Evolutionary conservation across 768 basidiomycete species (phyloP).

Genomic region (Ramaria sp.): DNA sequence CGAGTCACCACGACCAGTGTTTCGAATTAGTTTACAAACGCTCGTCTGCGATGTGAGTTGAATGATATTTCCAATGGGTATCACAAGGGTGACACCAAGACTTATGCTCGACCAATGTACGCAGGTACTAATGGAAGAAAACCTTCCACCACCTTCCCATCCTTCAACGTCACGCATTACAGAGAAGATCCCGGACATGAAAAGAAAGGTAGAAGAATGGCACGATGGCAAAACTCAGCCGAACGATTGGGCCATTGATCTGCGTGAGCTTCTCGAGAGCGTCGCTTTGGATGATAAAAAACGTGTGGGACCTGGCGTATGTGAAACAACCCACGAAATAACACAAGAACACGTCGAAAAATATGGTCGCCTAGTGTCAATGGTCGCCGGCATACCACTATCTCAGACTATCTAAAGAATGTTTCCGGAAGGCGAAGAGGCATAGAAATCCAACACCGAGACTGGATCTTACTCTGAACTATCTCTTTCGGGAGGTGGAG

Average conservation of each 20-base stretch:
- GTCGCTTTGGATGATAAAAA: neutral
- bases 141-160: too few species aligned
- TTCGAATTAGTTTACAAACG: slow-evolving; percentile 13
- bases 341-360: too few species aligned
- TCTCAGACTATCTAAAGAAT: too few species aligned
- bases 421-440: too few species aligned
- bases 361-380: too few species aligned
- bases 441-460: too few species aligned
- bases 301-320: neutral
- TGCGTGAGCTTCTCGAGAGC: neutral
- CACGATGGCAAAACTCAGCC: neutral
- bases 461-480: too few species aligned
- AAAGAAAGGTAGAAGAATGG: neutral
- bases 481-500: too few species aligned
- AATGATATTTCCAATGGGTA: slow-evolving; percentile 5
- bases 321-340: too few species aligned
- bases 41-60: slow-evolving; percentile 15
- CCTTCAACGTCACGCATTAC: neutral
- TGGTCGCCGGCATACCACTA: too few species aligned
- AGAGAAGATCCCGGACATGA: neutral
- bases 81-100: slow-evolving; percentile 14
- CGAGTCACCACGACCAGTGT: slow-evolving; percentile 4
- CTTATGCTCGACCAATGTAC: too few species aligned
- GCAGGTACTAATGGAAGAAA: too few species aligned
- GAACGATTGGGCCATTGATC: neutral